Percentiles rank a stretch among this genome's conserved stretches.
Evolutionary conservation across 148 eudicot species (phyloP).

Genomic region (Arbutus unedo): DNA sequence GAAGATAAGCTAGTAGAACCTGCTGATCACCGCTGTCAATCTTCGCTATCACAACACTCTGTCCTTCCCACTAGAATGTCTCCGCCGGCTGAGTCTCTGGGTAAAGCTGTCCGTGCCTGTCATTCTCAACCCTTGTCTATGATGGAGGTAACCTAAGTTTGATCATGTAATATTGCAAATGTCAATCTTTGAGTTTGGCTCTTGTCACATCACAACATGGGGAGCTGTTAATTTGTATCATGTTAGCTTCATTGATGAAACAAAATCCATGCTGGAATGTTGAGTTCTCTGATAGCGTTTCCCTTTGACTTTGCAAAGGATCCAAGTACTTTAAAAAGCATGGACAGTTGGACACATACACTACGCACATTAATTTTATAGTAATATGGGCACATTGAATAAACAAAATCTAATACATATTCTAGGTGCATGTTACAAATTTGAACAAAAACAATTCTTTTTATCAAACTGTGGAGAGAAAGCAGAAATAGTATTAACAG

Average conservation of each 20-base stretch:
- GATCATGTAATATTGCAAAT: background rate
- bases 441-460: background rate
- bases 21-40: constrained; percentile 70
- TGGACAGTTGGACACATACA: background rate
- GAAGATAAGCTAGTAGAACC: constrained; percentile 53
- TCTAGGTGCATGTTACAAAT: background rate
- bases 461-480: background rate
- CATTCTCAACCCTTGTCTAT: constrained; percentile 92
- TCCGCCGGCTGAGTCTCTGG: constrained; percentile 33
- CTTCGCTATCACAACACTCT: constrained; percentile 64
- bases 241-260: background rate
- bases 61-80: constrained; percentile 40
- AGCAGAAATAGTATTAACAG: background rate
- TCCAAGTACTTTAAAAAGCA: background rate
- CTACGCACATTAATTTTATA: background rate
- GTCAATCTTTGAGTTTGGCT: background rate
- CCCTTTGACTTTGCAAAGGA: background rate
- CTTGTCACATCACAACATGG: background rate
- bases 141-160: constrained; percentile 22
- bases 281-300: background rate
- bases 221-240: background rate
- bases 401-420: too few relatives aligned
- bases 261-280: background rate
- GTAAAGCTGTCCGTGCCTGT: constrained; percentile 45
- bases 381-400: too few relatives aligned